Conservation (phyloP, 495 filamentous ascomycete genomes). For the Aspergillus kassunensis region DNA sequence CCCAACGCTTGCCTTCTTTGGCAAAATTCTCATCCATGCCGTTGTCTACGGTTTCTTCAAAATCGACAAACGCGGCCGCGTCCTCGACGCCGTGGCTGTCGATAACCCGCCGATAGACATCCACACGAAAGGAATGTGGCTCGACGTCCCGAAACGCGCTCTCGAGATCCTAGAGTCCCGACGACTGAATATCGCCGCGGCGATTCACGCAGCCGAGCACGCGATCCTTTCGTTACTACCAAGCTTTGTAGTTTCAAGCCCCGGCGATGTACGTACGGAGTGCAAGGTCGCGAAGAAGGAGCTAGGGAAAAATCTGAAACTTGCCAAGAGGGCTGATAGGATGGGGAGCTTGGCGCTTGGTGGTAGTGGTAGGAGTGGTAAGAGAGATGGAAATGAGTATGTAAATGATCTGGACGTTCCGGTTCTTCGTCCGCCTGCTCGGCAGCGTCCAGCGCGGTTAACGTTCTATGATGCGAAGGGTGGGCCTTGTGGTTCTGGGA, state of each 20-base stretch:
- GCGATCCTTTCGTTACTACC: constrained; percentile 82
- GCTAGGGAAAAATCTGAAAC: constrained; percentile 30
- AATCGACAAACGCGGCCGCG: constrained; percentile 70
- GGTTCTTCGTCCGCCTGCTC: constrained; percentile 37
- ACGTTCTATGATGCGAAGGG: constrained; percentile 96
- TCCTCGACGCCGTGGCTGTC: constrained; percentile 89
- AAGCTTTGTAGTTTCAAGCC: constrained; percentile 81
- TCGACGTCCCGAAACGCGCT: constrained; percentile 77
- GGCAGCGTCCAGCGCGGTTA: constrained; percentile 84
- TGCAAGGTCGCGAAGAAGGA: constrained; percentile 86
- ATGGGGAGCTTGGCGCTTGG: too few species aligned
- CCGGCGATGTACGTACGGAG: constrained; percentile 88
- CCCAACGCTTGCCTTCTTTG: constrained; percentile 69
- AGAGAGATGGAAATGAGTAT: constrained; percentile 20
- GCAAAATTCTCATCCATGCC: constrained; percentile 74
- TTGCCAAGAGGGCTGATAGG: too few species aligned
- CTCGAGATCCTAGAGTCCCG: constrained; percentile 72
- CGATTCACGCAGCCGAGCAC: constrained; percentile 93
- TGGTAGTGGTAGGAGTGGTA: constrained; percentile 8
- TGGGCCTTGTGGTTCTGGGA: constrained; percentile 75
- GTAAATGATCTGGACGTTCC: too few species aligned
- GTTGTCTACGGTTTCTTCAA: constrained; percentile 97
- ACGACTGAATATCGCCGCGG: constrained; percentile 76
- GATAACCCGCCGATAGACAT: constrained; percentile 89
- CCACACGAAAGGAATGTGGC: constrained; percentile 89